Conservation (phyloP, 352 stramenopile genomes). For the Pythium myriotylum region DNA sequence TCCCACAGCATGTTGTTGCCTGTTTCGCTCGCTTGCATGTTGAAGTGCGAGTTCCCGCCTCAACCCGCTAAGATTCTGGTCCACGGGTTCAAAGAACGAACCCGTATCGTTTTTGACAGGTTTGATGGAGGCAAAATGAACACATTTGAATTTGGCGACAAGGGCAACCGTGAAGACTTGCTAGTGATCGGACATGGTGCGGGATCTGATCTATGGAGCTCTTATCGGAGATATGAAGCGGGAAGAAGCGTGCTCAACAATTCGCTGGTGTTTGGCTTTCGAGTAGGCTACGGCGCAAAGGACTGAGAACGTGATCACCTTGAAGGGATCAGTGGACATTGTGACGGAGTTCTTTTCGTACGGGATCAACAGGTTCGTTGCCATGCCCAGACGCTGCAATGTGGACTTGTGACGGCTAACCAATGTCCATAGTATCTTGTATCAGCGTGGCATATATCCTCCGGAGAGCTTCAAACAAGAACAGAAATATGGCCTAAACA, state of each 20-base stretch:
- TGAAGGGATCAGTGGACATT: constrained; percentile 98
- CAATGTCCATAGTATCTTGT: constrained; percentile 84
- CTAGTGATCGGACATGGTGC: constrained; percentile 11
- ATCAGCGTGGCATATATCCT: constrained; percentile 98
- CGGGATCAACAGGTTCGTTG: constrained; percentile 95
- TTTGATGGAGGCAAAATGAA: background rate
- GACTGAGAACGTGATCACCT: constrained; percentile 96
- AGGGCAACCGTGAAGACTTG: background rate
- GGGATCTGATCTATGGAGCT: too few species aligned
- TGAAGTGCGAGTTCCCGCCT: constrained; percentile 26
- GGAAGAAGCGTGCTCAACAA: too few species aligned
- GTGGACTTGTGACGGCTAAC: background rate
- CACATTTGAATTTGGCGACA: constrained; percentile 13
- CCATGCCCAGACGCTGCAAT: background rate
- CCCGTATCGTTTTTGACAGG: constrained; percentile 30
- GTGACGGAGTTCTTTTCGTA: constrained; percentile 99
- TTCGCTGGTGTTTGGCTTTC: background rate
- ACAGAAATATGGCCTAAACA: constrained; percentile 98
- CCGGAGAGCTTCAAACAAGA: constrained; percentile 98
- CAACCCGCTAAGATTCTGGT: constrained; percentile 15
- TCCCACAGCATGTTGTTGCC: too few species aligned
- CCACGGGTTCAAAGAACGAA: constrained; percentile 10
- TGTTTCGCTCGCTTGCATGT: constrained; percentile 9
- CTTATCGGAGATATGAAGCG: background rate
- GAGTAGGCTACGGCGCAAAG: constrained; percentile 65